phyloP scores from a whole-genome alignment of 164 flowering plant genomes.

The Platanus orientalis region DNA sequence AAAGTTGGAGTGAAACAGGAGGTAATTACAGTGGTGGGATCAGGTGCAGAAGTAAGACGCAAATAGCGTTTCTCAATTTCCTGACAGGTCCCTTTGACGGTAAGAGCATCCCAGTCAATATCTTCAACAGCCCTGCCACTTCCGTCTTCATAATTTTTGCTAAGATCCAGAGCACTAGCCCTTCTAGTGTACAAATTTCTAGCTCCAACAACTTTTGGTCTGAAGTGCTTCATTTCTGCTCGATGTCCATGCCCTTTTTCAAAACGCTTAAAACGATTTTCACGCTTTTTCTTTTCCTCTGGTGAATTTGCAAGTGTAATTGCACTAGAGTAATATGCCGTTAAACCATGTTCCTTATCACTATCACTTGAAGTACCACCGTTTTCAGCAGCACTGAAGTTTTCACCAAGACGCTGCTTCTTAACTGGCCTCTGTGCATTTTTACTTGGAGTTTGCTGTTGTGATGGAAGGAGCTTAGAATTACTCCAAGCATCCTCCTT shows the following conservation, averaged over 20 bases:
- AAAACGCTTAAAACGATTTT: slow-evolving; percentile 86
- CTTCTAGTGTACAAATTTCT: slow-evolving; percentile 55
- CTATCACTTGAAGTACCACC: slow-evolving; percentile 88
- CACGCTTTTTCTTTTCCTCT: slow-evolving; percentile 86
- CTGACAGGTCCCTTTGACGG: slow-evolving; percentile 95
- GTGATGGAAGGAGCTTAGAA: slow-evolving; percentile 31
- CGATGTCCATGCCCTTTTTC: slow-evolving; percentile 61
- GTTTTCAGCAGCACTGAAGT: slow-evolving; percentile 37
- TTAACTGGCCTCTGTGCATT: slow-evolving; percentile 49
- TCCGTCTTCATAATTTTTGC: slow-evolving; percentile 58
- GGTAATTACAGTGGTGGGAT: slow-evolving; percentile 74
- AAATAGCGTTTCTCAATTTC: slow-evolving; percentile 95
- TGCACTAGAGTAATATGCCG: slow-evolving; percentile 69
- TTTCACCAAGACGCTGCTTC: slow-evolving; percentile 62
- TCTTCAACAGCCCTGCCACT: slow-evolving; percentile 86
- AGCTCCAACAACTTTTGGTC: slow-evolving; percentile 44
- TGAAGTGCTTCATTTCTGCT: slow-evolving; percentile 36
- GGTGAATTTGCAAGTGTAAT: slow-evolving; percentile 68
- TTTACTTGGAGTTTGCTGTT: slow-evolving; percentile 41
- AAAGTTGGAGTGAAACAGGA: slow-evolving; percentile 1
- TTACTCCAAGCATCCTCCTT: slow-evolving; percentile 33
- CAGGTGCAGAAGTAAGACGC: slow-evolving; percentile 99
- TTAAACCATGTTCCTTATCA: slow-evolving; percentile 75
- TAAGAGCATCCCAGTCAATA: slow-evolving; percentile 95
- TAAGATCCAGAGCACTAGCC: slow-evolving; percentile 58